Conservation (phyloP, 345 rosid species). For the Jatropha curcas region DNA sequence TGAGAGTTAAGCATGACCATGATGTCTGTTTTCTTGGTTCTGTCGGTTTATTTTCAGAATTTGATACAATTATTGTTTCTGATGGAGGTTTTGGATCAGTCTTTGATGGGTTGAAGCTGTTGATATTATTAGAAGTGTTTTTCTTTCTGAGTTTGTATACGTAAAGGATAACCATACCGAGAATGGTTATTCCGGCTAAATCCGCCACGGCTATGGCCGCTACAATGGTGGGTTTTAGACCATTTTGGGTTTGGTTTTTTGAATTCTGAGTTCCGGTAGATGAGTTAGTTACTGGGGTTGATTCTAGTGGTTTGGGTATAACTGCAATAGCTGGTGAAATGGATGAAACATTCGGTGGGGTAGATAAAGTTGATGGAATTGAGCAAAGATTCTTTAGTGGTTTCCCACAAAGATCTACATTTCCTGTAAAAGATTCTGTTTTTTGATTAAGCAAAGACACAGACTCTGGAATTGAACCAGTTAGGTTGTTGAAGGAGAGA, state of each 20-base stretch:
- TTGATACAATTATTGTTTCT: constrained; percentile 29
- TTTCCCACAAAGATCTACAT: constrained; percentile 71
- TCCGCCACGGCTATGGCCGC: constrained; percentile 62
- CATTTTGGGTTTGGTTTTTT: constrained; percentile 31
- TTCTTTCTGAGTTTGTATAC: constrained; percentile 64
- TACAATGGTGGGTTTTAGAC: constrained; percentile 70
- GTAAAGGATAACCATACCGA: constrained; percentile 60
- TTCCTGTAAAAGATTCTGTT: constrained; percentile 55
- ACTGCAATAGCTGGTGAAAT: constrained; percentile 90
- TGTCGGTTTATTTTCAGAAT: constrained; percentile 6
- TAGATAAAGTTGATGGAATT: constrained; percentile 71
- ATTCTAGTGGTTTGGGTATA: constrained; percentile 55
- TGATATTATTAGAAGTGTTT: constrained; percentile 21
- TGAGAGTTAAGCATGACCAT: constrained; percentile 57
- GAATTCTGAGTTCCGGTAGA: constrained; percentile 4
- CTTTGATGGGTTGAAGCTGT: constrained; percentile 15
- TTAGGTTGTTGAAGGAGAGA: constrained; percentile 81
- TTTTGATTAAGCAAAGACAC: constrained; percentile 59
- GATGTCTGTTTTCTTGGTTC: constrained; percentile 35
- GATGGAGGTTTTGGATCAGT: constrained; percentile 25
- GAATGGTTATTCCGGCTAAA: constrained; percentile 60
- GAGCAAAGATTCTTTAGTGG: constrained; percentile 76
- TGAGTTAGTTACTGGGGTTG: constrained; percentile 36
- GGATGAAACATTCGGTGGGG: constrained; percentile 63
- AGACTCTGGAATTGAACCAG: constrained; percentile 73